Evolutionary conservation across 164 flowering plant species (phyloP), one percentile per base, ranked within the genome.

Genomic region (Piper betle): DNA sequence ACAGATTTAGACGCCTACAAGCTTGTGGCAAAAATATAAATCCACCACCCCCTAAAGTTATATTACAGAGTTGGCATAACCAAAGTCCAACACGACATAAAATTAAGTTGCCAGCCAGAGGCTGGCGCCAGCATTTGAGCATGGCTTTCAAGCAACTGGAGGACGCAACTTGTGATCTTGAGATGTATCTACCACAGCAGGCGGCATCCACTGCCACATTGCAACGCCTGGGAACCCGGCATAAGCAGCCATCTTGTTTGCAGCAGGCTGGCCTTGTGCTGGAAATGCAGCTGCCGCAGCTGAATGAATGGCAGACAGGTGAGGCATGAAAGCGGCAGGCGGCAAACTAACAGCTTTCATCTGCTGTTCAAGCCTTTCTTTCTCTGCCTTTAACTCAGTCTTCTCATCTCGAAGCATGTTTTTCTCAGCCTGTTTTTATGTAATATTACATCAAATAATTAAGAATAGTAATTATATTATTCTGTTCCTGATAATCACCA

Each of bases 121-220:
- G 8, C 12, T 43, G 50, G 4, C 12, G 12, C 10, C 8, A 3
- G 50, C 50, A 43, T 15, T 43, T 43, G 8, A 15, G 8, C 12
- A 10, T 8, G 50, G 50, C 3, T 43, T 15, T 59, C 65, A 84
- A 39, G 90, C 90, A 70, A 78, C 90, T 16, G 90, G 90, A 3
- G 87, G 82, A 39, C 78, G 83, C 50, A 82, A 79, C 33, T 74
- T 72, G 62, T 81, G 85, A 67, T 84, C 85, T 69, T 81, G 85
- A 18, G 90, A 84, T 54, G 87, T 81, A 71, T 84, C 90, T 57
- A 78, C 77, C 3, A 75, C 68, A 41, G 87, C 77, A 55, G 81
- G 81, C 8, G 87, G 84, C 82, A 82, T 74, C 68, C 80, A 82
- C 63, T 81, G 87, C 90, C 84, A 82, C 90, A 84, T 81, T 20